phyloP scores from a whole-genome alignment of 164 flowering plant genomes.

The Cinnamomum chago region DNA sequence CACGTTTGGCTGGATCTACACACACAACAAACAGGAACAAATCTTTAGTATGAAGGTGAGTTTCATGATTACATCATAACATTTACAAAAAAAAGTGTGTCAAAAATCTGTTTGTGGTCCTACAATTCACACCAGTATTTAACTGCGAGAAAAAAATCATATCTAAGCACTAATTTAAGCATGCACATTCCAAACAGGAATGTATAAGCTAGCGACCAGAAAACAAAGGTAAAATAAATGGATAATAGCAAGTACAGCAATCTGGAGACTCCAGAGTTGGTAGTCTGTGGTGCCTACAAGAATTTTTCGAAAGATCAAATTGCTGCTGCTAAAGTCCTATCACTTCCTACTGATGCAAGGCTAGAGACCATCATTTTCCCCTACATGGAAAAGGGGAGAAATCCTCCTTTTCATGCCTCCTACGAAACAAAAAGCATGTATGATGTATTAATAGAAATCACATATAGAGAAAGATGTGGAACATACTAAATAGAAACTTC shows the following conservation, averaged over 20 bases:
- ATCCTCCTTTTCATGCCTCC: no score
- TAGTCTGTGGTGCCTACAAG: no score
- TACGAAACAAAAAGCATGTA: neutral
- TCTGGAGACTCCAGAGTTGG: no score
- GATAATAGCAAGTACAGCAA: no score
- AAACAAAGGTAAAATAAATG: no score
- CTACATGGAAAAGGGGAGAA: neutral
- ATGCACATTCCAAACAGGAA: no score
- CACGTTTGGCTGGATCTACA: slow-evolving; percentile 3
- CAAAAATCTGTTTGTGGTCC: no score
- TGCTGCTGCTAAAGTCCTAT: no score
- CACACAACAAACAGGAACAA: neutral
- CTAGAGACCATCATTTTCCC: neutral
- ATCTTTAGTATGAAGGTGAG: neutral
- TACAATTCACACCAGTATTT: neutral
- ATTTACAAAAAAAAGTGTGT: neutral
- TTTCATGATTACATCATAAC: neutral
- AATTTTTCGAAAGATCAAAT: no score
- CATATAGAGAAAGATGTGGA: no score
- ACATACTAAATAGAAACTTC: slow-evolving; percentile 23
- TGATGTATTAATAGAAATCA: neutral
- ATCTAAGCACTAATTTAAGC: neutral
- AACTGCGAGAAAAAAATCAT: neutral
- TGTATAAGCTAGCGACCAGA: no score
- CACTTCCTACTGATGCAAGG: no score